Base-by-base conservation (phyloP, 2,329 filamentous ascomycete species). In the Dryadomyces quercus-mongolicae region DNA sequence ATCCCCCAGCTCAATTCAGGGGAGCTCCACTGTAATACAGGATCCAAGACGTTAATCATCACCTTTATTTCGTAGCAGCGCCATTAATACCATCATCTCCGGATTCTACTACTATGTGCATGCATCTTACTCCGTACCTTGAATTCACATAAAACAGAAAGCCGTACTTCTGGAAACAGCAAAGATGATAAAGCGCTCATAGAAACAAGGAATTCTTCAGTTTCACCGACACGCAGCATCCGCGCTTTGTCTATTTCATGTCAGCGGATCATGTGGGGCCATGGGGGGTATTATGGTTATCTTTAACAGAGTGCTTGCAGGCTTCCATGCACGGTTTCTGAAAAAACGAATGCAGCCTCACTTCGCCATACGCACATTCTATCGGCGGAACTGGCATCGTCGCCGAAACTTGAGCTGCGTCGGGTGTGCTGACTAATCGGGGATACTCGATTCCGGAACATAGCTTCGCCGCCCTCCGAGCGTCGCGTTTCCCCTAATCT, bases 191-290 rank as follows among this genome's bases (percentile, higher is more conserved):
- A 51, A 15, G 31, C 15, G 21, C 21, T 12, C 2, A 18, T 54
- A 15, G 47, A 2, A 55, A 56, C 44, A 54, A 58, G n/a, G 54
- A 55, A 9, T 48, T 60, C 43, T 53, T 61, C 9, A 59, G 61
- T 46, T 53, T 62, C 18, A 61, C 61, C 13, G 60, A 62, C 49
- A 60, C 60, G 38, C 50, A 61, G 48, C 61, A 61, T 51, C 53
- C 54, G 40, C 55, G 51, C 1, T 56, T 61, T 52, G 46, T 55
- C 16, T 55, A 53, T 16, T 53, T 31, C 5, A 48, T 51, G 43
- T 53, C 34, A n/a, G 16, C 12, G 7, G 25, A 31, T 31, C 25
- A 31, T 31, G 25, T 31, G 25, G 25, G 25, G 25, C 25, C 8
- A 31, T 31, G 25, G 25, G 25, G 25, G 25, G 25, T 31, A 31